Evolutionary conservation across 139 green algal species (phyloP), one percentile per base, ranked within the genome.

Genomic region (Chara braunii): DNA sequence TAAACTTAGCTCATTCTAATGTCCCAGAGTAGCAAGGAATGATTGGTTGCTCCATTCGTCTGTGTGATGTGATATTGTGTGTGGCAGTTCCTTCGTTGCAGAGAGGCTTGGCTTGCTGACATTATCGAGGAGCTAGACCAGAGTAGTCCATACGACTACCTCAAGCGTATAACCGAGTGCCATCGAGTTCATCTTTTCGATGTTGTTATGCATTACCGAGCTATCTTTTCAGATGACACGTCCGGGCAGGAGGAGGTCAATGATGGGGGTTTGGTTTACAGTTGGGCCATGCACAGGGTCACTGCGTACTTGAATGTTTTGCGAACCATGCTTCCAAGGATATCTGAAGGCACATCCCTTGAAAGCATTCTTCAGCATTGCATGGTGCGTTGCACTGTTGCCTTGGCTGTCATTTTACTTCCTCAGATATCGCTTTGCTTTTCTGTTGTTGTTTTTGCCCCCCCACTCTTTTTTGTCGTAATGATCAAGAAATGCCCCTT

Each of bases 151-250:
- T 83, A 82, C 59, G 80, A 86, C 26, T 80, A 85, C 60, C 29
- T 97, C 1, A 95, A 95, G 81, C 78, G 84, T 26, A 62, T 97
- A 22, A 97, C 93, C 0, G 94, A 99, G 67, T 75, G 88, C 64
- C 87, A 96, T 70, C 83, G 94, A 36, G 80, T 96, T 72, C 89
- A 98, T 60, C 70, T 98, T n/a, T 97, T 96, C 64, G 94, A 99
- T 63, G 85, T 95, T 29, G 85, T 95, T 29, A 98, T 95, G 88
- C 92, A 99, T 84, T 99, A 95, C 80, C 60, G 86, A 0, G 90
- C 93, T 22, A 89, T 99, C 58, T 99, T 99, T 66, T 80, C 83
- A n/a, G 88, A 95, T 52, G 83, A 83, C 74, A 51, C 51, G 3
- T 60, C 66, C 8, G 30, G 33, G 6, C 56, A 68, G 14, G 73